Evolutionary conservation across 768 basidiomycete species (phyloP).

Genomic region (Hypsizygus marmoreus): DNA sequence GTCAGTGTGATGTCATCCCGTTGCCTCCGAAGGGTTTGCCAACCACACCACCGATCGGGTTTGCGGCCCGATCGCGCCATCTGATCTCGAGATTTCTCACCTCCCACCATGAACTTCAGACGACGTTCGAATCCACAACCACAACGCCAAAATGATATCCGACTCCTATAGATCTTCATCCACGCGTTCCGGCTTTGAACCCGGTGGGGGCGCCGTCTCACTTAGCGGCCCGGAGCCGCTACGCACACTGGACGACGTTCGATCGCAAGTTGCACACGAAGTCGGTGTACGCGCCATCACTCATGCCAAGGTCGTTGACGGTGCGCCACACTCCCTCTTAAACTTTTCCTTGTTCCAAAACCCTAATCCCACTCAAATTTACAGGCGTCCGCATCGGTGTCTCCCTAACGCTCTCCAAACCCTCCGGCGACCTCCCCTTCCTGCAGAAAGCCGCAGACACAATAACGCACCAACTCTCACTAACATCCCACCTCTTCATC

Average conservation of each 20-base stretch:
- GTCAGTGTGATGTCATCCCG: background rate
- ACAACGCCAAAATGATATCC: too few species aligned
- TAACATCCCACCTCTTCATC: constrained; percentile 53
- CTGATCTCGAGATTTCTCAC: background rate
- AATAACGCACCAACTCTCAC: constrained; percentile 42
- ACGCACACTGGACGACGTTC: constrained; percentile 63
- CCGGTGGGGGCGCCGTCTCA: constrained; percentile 1
- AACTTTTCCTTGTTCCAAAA: background rate
- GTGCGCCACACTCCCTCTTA: constrained; percentile 19
- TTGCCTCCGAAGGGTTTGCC: background rate
- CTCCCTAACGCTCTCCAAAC: constrained; percentile 57
- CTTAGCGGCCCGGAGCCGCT: constrained; percentile 14
- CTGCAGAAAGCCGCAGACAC: constrained; percentile 53
- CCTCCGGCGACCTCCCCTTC: constrained; percentile 57
- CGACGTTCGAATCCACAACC: too few species aligned
- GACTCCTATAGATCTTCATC: constrained; percentile 11
- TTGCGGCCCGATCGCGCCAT: background rate
- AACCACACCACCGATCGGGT: too few species aligned
- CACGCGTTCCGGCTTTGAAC: background rate
- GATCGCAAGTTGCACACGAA: constrained; percentile 58
- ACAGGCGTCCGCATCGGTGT: constrained; percentile 59
- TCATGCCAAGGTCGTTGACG: constrained; percentile 51
- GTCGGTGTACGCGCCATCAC: constrained; percentile 57
- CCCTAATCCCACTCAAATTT: background rate
- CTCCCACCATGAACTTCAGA: too few species aligned